phyloP scores from a whole-genome alignment of 176 grass and related monocot species.

The Thalia dealbata region DNA sequence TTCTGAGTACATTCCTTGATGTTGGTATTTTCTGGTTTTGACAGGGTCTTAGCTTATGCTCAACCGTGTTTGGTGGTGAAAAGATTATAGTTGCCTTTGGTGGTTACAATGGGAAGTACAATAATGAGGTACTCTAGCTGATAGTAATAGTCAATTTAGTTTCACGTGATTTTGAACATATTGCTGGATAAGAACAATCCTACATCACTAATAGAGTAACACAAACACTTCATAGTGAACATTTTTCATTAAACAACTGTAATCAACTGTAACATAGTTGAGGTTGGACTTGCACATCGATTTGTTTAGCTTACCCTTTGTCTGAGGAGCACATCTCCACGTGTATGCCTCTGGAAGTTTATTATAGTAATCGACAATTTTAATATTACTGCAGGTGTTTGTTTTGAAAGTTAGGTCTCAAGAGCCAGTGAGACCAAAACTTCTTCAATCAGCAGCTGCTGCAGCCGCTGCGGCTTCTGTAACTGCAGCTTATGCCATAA shows the following conservation, averaged over 20 bases:
- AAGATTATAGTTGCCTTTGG: constrained; percentile 74
- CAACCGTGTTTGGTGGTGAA: constrained; percentile 44
- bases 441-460: constrained; percentile 75
- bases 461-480: constrained; percentile 72
- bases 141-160: neutral
- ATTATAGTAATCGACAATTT: neutral
- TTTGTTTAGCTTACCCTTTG: neutral
- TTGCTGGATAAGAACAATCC: neutral
- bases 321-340: neutral
- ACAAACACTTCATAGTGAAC: neutral
- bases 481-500: constrained; percentile 75
- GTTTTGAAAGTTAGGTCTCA: constrained; percentile 64
- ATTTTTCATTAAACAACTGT: neutral
- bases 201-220: neutral
- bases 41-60: constrained; percentile 87
- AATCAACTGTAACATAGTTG: neutral
- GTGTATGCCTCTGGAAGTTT: neutral
- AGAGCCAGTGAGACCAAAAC: constrained; percentile 47
- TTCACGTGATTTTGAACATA: neutral
- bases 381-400: constrained; percentile 50
- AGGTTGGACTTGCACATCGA: neutral
- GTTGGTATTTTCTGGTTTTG: constrained; percentile 8
- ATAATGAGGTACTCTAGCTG: constrained; percentile 61
- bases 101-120: constrained; percentile 96
- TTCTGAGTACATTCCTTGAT: constrained; percentile 19